Evolutionary conservation across 2,329 filamentous ascomycete genomes (phyloP), one percentile per base, ranked within the genome.

Genomic region (Penicillium sp.): DNA sequence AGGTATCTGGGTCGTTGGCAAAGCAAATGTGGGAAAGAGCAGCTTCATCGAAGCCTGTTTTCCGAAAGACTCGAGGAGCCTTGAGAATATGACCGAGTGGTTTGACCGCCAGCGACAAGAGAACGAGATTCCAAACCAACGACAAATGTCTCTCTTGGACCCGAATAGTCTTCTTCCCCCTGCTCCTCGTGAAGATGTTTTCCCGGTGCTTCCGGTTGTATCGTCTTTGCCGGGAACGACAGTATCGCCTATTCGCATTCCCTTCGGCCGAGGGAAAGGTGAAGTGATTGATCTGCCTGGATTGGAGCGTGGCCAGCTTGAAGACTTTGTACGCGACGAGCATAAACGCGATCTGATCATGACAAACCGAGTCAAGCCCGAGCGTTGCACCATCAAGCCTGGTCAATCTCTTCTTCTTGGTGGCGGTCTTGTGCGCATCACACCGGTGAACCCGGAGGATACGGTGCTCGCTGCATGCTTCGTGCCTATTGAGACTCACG

Each of bases 1-100:
- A 3, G 92, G 82, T 11, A 82, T 85, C 11, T 98, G 92, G 90
- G 82, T 98, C 72, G 84, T 98, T 2, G 92, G 92, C n/a, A 96
- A 95, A 64, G 87, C 88, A 46, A 98, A 98, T 57, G 93, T 96
- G 2, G 93, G 92, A 15, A 98, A 98, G 66, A 96, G 90, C 53
- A 83, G 84, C 56, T 75, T 98, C 2, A 94, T 96, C 44, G 82
- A 92, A 51, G 77, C 80, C 3, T 79, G 95, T 6, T 95, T 89
- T 55, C 90, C 93, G 3, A 82, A 84, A 71, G 80, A 79, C 16
- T 73, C 72, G 23, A 74, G 72, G 66, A 70, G 65, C 42, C 56
- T 57, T 13, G 60, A 52, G 37, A 60, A 62, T 28, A 55, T 64
- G 42, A 56, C 54, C n/a, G 56, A 65, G 18, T 48, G 63, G 41